Percentiles rank a stretch among this genome's conserved stretches.
phyloP scores from a whole-genome alignment of 2,329 filamentous ascomycete species.

The Fusarium continuum region DNA sequence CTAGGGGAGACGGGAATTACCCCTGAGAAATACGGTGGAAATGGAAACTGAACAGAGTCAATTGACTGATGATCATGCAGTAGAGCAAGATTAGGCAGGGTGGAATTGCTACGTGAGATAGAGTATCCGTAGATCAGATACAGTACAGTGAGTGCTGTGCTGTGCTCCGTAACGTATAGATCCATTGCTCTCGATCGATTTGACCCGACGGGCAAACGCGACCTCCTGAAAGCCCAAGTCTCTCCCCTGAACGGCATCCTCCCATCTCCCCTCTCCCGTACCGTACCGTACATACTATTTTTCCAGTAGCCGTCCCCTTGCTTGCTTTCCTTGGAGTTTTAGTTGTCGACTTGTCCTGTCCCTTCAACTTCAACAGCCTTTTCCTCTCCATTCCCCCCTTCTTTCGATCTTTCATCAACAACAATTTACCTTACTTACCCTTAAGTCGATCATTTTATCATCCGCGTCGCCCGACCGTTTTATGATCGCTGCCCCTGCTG shows the following conservation, averaged over 20 bases:
- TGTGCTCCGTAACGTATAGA: no score
- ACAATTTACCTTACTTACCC: constrained; percentile 18
- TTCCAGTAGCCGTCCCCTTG: constrained; percentile 32
- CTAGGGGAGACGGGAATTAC: neutral
- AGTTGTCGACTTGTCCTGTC: constrained; percentile 35
- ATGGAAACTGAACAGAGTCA: constrained; percentile 8
- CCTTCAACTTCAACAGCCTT: constrained; percentile 14
- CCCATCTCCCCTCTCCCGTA: neutral
- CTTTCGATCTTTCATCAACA: constrained; percentile 10
- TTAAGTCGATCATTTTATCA: constrained; percentile 38
- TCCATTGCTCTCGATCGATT: constrained; percentile 1
- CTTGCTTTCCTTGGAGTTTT: constrained; percentile 19
- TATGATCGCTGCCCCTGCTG: constrained; percentile 19
- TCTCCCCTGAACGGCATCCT: constrained; percentile 26
- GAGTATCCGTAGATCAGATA: constrained; percentile 10
- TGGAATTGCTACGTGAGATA: constrained; percentile 8
- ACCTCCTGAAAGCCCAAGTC: constrained; percentile 27
- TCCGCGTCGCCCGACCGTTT: constrained; percentile 14
- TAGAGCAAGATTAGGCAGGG: constrained; percentile 13
- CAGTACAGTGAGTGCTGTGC: constrained; percentile 2
- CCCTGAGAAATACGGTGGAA: constrained; percentile 22
- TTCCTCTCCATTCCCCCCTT: constrained; percentile 11
- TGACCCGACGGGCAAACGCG: constrained; percentile 29
- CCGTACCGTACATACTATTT: constrained; percentile 34
- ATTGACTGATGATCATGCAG: constrained; percentile 38